Percentiles rank a stretch among this genome's conserved stretches.
phyloP scores from a whole-genome alignment of 768 basidiomycete genomes.

The Serendipita sp. region DNA sequence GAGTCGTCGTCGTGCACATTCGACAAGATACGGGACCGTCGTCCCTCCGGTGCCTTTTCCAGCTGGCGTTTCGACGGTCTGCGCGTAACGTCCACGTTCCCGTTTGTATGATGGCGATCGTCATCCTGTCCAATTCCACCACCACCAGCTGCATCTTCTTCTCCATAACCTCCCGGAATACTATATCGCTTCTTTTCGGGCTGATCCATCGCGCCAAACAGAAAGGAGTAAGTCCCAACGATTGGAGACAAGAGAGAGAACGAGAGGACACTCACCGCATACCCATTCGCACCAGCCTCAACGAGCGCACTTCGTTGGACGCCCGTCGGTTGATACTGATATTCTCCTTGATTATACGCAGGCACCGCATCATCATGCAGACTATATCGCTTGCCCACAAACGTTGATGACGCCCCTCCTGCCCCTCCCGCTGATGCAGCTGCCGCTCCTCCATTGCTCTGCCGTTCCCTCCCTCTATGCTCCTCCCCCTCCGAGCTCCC shows the following conservation, averaged over 20 bases:
- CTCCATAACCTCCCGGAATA: conserved; percentile 6
- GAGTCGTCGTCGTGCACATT: not conserved
- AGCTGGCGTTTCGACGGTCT: conserved; percentile 44
- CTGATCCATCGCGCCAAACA: no score
- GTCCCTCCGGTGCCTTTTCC: conserved; percentile 60
- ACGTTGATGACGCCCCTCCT: not conserved
- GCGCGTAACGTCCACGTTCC: conserved; percentile 24
- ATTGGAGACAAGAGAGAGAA: conserved; percentile 7
- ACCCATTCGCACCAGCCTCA: conserved; percentile 39
- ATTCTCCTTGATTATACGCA: conserved; percentile 34
- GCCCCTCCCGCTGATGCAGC: no score
- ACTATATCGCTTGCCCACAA: not conserved
- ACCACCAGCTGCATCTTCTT: conserved; percentile 15
- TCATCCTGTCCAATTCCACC: conserved; percentile 12
- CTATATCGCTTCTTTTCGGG: conserved; percentile 30
- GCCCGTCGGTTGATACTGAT: conserved; percentile 9
- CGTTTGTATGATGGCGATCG: conserved; percentile 17
- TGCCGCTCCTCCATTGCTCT: conserved; percentile 18
- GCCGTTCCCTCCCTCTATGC: conserved; percentile 24
- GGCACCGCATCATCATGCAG: conserved; percentile 33
- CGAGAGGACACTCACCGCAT: conserved; percentile 34
- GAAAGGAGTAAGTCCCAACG: not conserved
- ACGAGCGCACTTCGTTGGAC: conserved; percentile 15
- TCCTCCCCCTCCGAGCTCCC: conserved; percentile 23
- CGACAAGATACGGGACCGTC: conserved; percentile 19